Evolutionary conservation across 139 green algal species (phyloP), one percentile per base, ranked within the genome.

Genomic region (Volvox reticuliferus): DNA sequence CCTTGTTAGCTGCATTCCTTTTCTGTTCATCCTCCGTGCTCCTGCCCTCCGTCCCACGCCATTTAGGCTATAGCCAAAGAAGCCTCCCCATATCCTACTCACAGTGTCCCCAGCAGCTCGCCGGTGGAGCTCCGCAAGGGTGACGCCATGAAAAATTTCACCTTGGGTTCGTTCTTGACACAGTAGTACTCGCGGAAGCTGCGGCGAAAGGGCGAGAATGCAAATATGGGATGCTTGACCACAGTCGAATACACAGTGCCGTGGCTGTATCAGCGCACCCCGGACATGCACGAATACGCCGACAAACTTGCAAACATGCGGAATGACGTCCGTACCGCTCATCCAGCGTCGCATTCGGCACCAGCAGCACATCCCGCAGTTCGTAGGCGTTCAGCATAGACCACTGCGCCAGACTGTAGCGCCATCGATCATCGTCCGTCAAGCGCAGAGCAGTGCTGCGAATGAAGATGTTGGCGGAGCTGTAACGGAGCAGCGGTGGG

Each of bases 101-200:
- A 91, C 87, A 91, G 87, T 19, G 87, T 91, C 32, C 87, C 87
- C 87, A 91, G 87, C 75, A 91, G 87, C 87, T 91, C 87, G 3
- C 87, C 87, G 28, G 55, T 86, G 55, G 76, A 86, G 76, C 37
- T 62, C 21, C 87, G 21, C 61, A 91, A 75, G 33, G 87, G 87
- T 28, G 87, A 91, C 61, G 76, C 87, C 61, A 79, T 79, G 76
- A 86, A 91, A 77, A 91, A 91, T 5, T 63, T 79, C 22, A 91
- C 62, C 73, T 79, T 65, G 14, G 87, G 87, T 35, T 86, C 76
- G 33, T 86, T 65, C 0, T 30, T 33, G n/a, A 91, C 87, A 77
- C 87, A 91, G 87, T 91, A 86, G 76, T 79, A 30, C 13, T 79
- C 24, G 19, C 44, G 30, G 87, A 69, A 85, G 17, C 76, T 79